Percentiles rank a stretch among this genome's conserved stretches.
Evolutionary conservation across 305 asterid species (phyloP).

Genomic region (Euphrasia arctica): DNA sequence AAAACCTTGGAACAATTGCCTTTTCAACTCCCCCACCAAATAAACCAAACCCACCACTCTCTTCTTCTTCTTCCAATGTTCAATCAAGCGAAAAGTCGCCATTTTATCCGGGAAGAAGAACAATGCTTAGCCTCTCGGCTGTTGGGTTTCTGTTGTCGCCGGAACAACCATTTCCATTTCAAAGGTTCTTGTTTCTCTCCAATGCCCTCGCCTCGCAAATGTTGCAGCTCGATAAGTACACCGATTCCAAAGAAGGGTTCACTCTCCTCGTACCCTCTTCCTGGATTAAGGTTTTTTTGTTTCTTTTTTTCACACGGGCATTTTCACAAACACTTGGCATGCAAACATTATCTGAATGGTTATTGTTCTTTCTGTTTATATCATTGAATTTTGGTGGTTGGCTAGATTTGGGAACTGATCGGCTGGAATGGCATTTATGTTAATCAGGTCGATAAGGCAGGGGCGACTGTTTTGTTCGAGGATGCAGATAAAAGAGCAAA

Average conservation of each 20-base stretch:
- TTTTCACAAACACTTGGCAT: constrained; percentile 1
- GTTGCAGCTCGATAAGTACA: constrained; percentile 57
- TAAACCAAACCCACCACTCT: background rate
- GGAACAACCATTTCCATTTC: constrained; percentile 27
- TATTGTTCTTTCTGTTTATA: background rate
- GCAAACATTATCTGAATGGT: constrained; percentile 10
- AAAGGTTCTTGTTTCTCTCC: constrained; percentile 32
- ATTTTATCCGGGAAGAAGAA: constrained; percentile 34
- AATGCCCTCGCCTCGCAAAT: constrained; percentile 38
- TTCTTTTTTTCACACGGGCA: background rate
- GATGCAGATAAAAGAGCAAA: constrained; percentile 63
- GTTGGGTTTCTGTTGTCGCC: constrained; percentile 33
- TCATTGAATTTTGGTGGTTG: background rate
- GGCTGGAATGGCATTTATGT: constrained; percentile 9
- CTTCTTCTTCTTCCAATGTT: background rate
- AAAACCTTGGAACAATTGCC: background rate
- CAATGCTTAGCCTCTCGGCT: constrained; percentile 42
- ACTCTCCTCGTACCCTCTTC: constrained; percentile 77
- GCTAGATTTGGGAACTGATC: constrained; percentile 18
- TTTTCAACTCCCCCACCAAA: background rate
- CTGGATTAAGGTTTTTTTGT: constrained; percentile 55
- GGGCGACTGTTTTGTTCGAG: constrained; percentile 79
- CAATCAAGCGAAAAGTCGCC: constrained; percentile 16
- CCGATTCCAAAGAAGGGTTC: constrained; percentile 63
- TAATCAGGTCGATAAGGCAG: constrained; percentile 82